Percentiles rank a stretch among this genome's conserved stretches.
Evolutionary conservation across 805 yeast genomes (phyloP).

Genomic region (Torulaspora delbrueckii): DNA sequence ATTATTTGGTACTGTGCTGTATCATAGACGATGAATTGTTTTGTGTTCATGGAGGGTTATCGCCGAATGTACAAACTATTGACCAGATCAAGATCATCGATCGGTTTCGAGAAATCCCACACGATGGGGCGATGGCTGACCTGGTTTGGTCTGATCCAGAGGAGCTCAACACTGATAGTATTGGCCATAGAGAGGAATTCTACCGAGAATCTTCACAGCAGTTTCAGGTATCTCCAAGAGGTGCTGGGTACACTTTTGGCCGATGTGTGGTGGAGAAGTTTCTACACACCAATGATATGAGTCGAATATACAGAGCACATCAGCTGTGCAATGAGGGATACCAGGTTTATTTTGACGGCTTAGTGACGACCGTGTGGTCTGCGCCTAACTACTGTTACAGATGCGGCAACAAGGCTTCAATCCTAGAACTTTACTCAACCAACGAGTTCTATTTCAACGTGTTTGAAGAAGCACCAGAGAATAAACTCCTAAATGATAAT

Average conservation of each 20-base stretch:
- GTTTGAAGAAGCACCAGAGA: conserved; percentile 95
- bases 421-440: conserved; percentile 73
- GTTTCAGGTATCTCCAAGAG: conserved; percentile 87
- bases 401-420: conserved; percentile 96
- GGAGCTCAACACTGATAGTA: conserved; percentile 44
- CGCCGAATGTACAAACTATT: conserved; percentile 90
- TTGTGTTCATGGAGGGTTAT: conserved; percentile 95
- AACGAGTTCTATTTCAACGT: conserved; percentile 78
- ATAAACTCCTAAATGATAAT: conserved; percentile 43
- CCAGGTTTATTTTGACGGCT: conserved; percentile 84
- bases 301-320: conserved; percentile 86
- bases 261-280: conserved; percentile 84
- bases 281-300: conserved; percentile 68
- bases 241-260: conserved; percentile 98
- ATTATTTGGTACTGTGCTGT: conserved; percentile 80
- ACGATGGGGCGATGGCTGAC: conserved; percentile 99
- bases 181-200: conserved; percentile 32
- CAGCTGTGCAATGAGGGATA: conserved; percentile 96
- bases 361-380: conserved; percentile 94
- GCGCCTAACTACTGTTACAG: conserved; percentile 98
- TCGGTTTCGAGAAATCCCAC: conserved; percentile 91
- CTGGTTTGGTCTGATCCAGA: conserved; percentile 99
- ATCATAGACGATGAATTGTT: conserved; percentile 86
- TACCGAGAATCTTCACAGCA: conserved; percentile 39
- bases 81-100: conserved; percentile 90